Conservation (phyloP, 768 basidiomycete genomes). For the Kondoa malvinella region DNA sequence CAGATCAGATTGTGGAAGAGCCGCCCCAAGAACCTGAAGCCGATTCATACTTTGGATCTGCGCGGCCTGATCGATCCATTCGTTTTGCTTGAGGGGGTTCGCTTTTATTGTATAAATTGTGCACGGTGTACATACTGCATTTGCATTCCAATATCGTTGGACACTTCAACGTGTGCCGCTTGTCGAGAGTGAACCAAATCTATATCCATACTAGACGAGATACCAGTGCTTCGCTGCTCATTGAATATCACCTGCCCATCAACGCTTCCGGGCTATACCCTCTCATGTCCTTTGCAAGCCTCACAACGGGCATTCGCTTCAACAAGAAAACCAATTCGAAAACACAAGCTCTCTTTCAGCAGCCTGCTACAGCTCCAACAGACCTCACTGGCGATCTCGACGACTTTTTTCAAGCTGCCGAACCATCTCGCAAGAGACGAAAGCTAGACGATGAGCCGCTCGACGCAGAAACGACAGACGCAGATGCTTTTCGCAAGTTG, state of each 20-base stretch:
- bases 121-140: no score
- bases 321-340: background rate
- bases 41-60: background rate
- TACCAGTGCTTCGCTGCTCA: no score
- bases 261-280: background rate
- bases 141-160: background rate
- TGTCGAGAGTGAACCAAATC: background rate
- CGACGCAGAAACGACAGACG: background rate
- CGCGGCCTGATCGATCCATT: background rate
- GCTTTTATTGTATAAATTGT: background rate
- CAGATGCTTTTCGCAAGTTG: conserved; percentile 27
- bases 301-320: conserved; percentile 26
- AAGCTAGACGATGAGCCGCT: background rate
- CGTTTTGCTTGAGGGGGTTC: background rate
- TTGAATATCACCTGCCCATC: background rate
- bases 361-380: background rate
- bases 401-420: background rate
- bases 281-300: conserved; percentile 26
- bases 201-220: background rate
- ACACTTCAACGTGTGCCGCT: background rate
- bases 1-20: no score
- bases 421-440: background rate
- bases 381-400: background rate
- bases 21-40: no score
- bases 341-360: background rate